These are phyloP conservation scores for Lipomyces anomalus DNA, from an alignment of 805 yeast species.

Conservation along the genomic window DNA sequence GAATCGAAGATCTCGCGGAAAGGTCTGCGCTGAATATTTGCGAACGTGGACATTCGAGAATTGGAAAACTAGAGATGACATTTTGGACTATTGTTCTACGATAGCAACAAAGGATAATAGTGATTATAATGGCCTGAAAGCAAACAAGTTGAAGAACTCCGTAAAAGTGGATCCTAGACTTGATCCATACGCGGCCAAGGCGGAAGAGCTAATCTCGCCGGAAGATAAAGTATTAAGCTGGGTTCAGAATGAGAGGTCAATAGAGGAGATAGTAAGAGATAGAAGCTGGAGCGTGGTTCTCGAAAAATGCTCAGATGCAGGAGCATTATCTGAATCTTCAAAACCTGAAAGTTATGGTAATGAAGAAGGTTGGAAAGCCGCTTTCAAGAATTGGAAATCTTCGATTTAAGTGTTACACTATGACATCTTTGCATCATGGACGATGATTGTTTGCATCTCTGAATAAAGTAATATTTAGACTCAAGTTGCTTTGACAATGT, in stretches of 20 bases:
- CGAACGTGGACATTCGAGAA: not conserved
- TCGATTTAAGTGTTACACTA: too few relatives aligned
- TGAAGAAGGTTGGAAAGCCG: too few relatives aligned
- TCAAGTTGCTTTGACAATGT: too few relatives aligned
- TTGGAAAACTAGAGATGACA: conserved; percentile 28
- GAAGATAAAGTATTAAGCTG: conserved; percentile 22
- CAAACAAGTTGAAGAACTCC: conserved; percentile 31
- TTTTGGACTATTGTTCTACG: conserved; percentile 19
- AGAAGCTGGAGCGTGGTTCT: conserved; percentile 21
- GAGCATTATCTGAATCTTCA: conserved; percentile 2
- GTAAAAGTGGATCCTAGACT: conserved; percentile 36
- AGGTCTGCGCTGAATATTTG: not conserved
- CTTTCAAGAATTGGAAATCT: too few relatives aligned
- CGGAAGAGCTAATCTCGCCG: conserved; percentile 12
- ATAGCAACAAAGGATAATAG: conserved; percentile 23
- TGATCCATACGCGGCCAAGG: conserved; percentile 34
- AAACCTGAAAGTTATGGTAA: too few relatives aligned
- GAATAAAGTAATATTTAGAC: too few relatives aligned
- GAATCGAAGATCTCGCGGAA: not conserved
- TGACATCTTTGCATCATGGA: too few relatives aligned
- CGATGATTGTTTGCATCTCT: too few relatives aligned
- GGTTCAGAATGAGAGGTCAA: conserved; percentile 21
- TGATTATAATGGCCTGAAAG: too few relatives aligned
- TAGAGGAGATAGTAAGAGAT: conserved; percentile 26
- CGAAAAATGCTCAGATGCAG: conserved; percentile 20